phyloP scores from a whole-genome alignment of 208 protist species.

The Trypanosomatidae sp. region DNA sequence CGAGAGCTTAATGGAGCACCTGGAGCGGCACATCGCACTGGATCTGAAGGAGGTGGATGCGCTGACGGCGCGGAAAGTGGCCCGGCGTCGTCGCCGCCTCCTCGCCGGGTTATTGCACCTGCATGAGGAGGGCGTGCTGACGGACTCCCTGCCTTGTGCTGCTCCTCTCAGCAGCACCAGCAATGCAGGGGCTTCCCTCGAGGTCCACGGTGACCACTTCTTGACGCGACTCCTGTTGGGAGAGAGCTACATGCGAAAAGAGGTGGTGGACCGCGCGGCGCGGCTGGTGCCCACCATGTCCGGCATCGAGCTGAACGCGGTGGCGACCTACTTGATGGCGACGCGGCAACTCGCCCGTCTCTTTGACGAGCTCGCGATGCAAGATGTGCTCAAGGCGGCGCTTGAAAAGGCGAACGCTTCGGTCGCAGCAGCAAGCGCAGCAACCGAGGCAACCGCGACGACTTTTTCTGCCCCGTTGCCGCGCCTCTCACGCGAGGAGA shows the following conservation, averaged over 20 bases:
- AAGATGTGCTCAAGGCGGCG: slow-evolving; percentile 31
- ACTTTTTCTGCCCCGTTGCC: not conserved
- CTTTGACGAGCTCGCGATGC: slow-evolving; percentile 57
- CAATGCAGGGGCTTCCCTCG: not conserved
- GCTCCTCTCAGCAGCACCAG: not conserved
- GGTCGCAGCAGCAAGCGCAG: slow-evolving; percentile 8
- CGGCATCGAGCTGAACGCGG: slow-evolving; percentile 37
- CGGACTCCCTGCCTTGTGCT: slow-evolving; percentile 36
- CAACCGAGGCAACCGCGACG: not conserved
- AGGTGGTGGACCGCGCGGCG: slow-evolving; percentile 61
- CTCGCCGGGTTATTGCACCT: slow-evolving; percentile 59
- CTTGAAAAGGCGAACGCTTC: no score
- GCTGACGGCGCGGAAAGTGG: slow-evolving; percentile 43
- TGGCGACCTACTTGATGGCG: slow-evolving; percentile 53
- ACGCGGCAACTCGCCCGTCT: slow-evolving; percentile 43
- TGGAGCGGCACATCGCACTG: slow-evolving; percentile 71
- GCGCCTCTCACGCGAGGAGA: slow-evolving; percentile 34
- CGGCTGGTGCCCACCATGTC: slow-evolving; percentile 51
- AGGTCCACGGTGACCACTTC: slow-evolving; percentile 36
- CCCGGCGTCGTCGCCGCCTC: slow-evolving; percentile 56
- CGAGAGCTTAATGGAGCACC: slow-evolving; percentile 56
- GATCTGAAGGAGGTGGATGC: slow-evolving; percentile 72
- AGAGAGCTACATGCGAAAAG: slow-evolving; percentile 41
- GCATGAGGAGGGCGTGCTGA: slow-evolving; percentile 39
- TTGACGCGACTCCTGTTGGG: slow-evolving; percentile 52